A percentile compares a stretch with the other conserved stretches of the same genome.
Evolutionary conservation across 2,329 filamentous ascomycete genomes (phyloP).

Genomic region (Aspergillus tubingensis): DNA sequence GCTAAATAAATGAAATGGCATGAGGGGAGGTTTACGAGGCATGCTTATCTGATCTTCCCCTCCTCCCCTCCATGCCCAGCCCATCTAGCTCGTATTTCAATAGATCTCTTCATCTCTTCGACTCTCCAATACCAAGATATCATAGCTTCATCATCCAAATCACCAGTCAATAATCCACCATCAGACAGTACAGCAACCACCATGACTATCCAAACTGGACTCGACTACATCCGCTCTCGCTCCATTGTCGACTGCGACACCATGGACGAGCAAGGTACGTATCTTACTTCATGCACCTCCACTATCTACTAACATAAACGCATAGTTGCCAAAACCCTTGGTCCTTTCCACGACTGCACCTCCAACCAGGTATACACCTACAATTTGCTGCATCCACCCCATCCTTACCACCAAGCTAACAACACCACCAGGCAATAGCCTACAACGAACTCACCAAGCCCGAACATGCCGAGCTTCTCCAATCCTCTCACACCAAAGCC

Average conservation of each 20-base stretch:
- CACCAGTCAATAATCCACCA: background rate
- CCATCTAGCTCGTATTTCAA: background rate
- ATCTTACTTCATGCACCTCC: too few species aligned
- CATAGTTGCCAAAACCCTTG: slow-evolving; percentile 49
- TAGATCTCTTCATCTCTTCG: background rate
- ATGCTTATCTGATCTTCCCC: background rate
- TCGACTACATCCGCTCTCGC: slow-evolving; percentile 48
- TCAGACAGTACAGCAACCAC: slow-evolving; percentile 16
- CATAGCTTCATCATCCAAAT: background rate
- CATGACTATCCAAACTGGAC: slow-evolving; percentile 23
- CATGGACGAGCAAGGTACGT: slow-evolving; percentile 50
- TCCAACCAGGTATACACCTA: slow-evolving; percentile 52
- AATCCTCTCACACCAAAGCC: slow-evolving; percentile 25
- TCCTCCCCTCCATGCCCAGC: background rate
- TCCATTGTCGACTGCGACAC: slow-evolving; percentile 57
- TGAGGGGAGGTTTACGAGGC: background rate
- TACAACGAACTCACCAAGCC: slow-evolving; percentile 50
- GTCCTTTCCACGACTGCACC: slow-evolving; percentile 56
- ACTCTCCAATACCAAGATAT: background rate
- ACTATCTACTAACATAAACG: background rate
- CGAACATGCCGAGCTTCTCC: slow-evolving; percentile 34
- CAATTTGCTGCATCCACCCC: background rate
- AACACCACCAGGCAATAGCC: slow-evolving; percentile 48
- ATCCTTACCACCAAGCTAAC: background rate
- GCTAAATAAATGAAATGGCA: background rate